Evolutionary conservation across 2,329 filamentous ascomycete genomes (phyloP), one percentile per base, ranked within the genome.

Genomic region (Trichoderma semiorbis): DNA sequence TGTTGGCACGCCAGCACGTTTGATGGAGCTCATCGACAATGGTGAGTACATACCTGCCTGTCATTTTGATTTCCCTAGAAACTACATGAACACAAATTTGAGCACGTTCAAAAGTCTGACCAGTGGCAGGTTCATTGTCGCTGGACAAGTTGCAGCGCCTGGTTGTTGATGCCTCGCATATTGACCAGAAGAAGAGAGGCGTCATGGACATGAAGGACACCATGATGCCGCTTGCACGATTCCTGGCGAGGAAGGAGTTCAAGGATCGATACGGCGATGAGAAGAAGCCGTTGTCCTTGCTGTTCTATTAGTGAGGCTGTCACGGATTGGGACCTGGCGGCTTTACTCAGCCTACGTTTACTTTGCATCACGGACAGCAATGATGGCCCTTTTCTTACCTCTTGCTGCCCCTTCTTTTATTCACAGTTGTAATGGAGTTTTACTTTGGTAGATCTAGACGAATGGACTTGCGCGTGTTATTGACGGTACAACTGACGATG

Each of bases 141-240:
- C 81, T 93, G 36, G 86, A 89, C 39, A 88, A 91, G 72, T 81
- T 98, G 69, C 89, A 94, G 82, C 88, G 93, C 60, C 88, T 99
- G 39, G 89, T 98, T 10, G 88, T 98, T 36, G 96, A 99, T 82
- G 94, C 93, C 16, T 97, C 94, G 8, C 92, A 97, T 79, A 93
- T 98, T 75, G 95, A 99, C 81, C 90, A 93, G 81, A 99, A 99
- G 87, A 97, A 97, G 85, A 88, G 95, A 61, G 94, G 94, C 0
- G 89, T 99, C 74, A 89, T 97, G 80, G 96, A 98, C 78, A 98
- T 98, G 93, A 94, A 93, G 81, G 96, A 99, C 73, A 93, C 93
- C 0, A 91, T 95, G 84, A 86, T 94, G 77, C 93, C 94, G 7
- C 86, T 98, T 62, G 88, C 93, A 60, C 88, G 89, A 73, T 89